These are phyloP conservation scores for Rutstroemia sp. DNA, from an alignment of 2,329 filamentous ascomycete genomes.

Conservation along the genomic window DNA sequence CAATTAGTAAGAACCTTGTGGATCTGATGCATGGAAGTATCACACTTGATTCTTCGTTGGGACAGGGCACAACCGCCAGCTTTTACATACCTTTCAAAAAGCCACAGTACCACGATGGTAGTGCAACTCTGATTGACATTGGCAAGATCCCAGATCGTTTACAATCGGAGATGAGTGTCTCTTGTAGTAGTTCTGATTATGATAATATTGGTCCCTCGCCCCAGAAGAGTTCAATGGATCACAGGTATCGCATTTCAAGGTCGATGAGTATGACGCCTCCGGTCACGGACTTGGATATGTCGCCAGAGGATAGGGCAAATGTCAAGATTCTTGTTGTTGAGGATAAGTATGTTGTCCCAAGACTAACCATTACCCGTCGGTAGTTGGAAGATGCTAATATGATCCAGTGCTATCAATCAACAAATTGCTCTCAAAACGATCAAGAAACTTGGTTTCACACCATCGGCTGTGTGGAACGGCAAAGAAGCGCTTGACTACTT, in stretches of 20 bases:
- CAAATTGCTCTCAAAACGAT: constrained; percentile 72
- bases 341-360: constrained; percentile 55
- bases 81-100: constrained; percentile 76
- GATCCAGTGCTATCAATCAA: constrained; percentile 54
- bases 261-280: constrained; percentile 21
- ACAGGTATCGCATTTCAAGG: constrained; percentile 10
- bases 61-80: constrained; percentile 63
- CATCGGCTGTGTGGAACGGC: constrained; percentile 68
- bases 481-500: constrained; percentile 73
- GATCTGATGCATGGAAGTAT: constrained; percentile 77
- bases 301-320: constrained; percentile 50
- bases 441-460: constrained; percentile 63
- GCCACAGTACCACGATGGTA: constrained; percentile 43
- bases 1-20: constrained; percentile 74
- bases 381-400: not conserved
- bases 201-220: constrained; percentile 38
- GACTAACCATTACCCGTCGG: not conserved
- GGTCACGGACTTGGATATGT: constrained; percentile 40
- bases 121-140: constrained; percentile 50
- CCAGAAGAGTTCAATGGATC: constrained; percentile 21
- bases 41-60: constrained; percentile 57
- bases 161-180: constrained; percentile 56
- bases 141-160: constrained; percentile 60
- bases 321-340: constrained; percentile 72
- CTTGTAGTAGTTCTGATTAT: constrained; percentile 60